Base-by-base conservation (phyloP, 2,329 filamentous ascomycete species). In the Didymella arachidicola region DNA sequence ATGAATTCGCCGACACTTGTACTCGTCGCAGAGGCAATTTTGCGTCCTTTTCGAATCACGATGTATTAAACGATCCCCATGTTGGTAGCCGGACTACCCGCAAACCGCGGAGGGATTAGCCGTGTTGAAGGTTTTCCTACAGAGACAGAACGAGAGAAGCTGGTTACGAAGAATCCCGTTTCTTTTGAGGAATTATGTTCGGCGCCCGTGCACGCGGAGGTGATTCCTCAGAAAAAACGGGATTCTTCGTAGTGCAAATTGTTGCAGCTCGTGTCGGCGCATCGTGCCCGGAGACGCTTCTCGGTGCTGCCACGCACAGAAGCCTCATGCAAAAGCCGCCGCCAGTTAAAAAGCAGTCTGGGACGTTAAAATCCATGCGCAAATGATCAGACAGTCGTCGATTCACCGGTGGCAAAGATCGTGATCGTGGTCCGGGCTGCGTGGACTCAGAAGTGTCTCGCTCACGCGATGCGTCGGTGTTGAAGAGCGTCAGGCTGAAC, bases 401-500 rank as follows among this genome's bases (percentile, higher is more conserved):
- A 3, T 5, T 30, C 26, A 18, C 19, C 11, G 16, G 38, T 7
- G 27, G 19, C 32, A 32, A 1, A 2, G 16, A 16, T 32, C 10
- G 30, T 41, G 26, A 2, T 8, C 18, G 27, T 2, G 2, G 2
- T 25, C n/a, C 19, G 39, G 30, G 39, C 32, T 3, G 30, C 7
- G 27, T 18, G 6, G 44, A 43, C 29, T 49, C 18, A 50, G 50
- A 27, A 16, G 16, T 41, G 43, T 43, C 25, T 22, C 22, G 38
- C 45, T 48, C 56, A 53, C 45, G 45, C 50, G 56, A 34, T 38
- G 16, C 8, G 36, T 22, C 22, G 18, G 30, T n/a, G 44, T 19
- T 41, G 44, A 25, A 14, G 44, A 22, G 5, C 22, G 39, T 53
- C 56, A 53, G 49, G 56, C 43, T 25, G 50, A 36, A n/a, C 8